Conservation (phyloP, 129 eudicot species). For the Tanacetum coccineum region DNA sequence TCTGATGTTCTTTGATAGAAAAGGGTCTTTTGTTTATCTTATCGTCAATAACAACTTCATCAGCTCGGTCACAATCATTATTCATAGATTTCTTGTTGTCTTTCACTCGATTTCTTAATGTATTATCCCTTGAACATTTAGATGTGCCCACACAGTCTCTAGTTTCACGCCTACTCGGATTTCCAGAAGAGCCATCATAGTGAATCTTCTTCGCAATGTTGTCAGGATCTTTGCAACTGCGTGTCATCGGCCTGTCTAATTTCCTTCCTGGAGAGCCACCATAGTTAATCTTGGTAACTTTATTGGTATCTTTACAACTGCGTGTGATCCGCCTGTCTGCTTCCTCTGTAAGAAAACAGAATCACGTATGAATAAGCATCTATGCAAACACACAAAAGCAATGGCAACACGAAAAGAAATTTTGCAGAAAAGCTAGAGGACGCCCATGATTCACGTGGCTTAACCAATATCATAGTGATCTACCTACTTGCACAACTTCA, state of each 20-base stretch:
- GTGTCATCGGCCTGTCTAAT: neutral
- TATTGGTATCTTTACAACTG: neutral
- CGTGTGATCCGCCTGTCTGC: neutral
- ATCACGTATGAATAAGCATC: too few species aligned
- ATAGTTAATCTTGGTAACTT: neutral
- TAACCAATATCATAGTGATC: too few species aligned
- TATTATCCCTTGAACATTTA: neutral
- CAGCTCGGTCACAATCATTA: neutral
- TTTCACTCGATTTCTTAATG: neutral
- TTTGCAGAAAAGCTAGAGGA: too few species aligned
- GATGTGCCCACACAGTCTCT: slow-evolving; percentile 14
- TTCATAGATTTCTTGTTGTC: slow-evolving; percentile 1
- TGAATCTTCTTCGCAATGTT: neutral
- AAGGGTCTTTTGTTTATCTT: neutral
- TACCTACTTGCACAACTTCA: too few species aligned
- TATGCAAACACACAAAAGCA: too few species aligned
- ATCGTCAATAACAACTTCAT: slow-evolving; percentile 1
- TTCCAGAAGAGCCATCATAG: slow-evolving; percentile 1
- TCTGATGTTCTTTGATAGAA: neutral
- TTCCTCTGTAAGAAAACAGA: neutral
- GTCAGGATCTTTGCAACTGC: slow-evolving; percentile 2
- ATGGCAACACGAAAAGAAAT: too few species aligned
- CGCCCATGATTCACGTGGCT: too few species aligned
- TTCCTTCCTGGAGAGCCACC: neutral
- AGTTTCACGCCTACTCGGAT: neutral